Evolutionary conservation across 148 eudicot genomes (phyloP), one percentile per base, ranked within the genome.

Genomic region (Persicaria tinctoria): DNA sequence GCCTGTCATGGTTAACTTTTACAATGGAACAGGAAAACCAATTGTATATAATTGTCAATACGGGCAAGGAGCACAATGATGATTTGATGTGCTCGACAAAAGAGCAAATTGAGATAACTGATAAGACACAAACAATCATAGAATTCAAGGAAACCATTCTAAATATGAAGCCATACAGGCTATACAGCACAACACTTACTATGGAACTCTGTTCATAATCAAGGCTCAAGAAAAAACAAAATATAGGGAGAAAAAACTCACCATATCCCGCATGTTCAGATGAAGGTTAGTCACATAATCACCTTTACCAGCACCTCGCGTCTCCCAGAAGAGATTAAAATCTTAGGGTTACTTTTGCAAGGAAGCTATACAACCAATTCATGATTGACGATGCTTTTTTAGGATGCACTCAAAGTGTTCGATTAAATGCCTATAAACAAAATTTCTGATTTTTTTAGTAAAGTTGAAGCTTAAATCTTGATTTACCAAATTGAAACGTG

Each of bases 191-290:
- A 27, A 16, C 66, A 54, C 16, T 47, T 14, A 73, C 46, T 3
- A 73, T 53, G 50, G 27, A 44, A 55, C 13, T 23, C 32, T 6
- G 32, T 14, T n/a, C 47, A 75, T 18, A 48, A 18, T 14, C 71
- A 75, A 47, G 77, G 49, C 14, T 56, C 17, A n/a, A 16, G 38
- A 5, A 41, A 53, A 46, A 49, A 14, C 18, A n/a, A 77, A 54
- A 71, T 56, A 71, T 54, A 82, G 27, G 69, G 75, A 49, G 38
- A 75, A 75, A 47, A 23, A 18, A 68, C 88, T 81, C 80, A 92
- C 98, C 97, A 89, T 89, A 83, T 94, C 98, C 68, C 93, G 92
- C 93, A 89, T 87, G 79, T 89, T 87, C 80, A 85, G 77, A 82
- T 87, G 97, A 77, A 94, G 96, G 83, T 87, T 87, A 77, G 83